A percentile compares a stretch with the other conserved stretches of the same genome.
Conservation (phyloP, 2,329 filamentous ascomycete genomes). For the Sporothrix inflata region DNA sequence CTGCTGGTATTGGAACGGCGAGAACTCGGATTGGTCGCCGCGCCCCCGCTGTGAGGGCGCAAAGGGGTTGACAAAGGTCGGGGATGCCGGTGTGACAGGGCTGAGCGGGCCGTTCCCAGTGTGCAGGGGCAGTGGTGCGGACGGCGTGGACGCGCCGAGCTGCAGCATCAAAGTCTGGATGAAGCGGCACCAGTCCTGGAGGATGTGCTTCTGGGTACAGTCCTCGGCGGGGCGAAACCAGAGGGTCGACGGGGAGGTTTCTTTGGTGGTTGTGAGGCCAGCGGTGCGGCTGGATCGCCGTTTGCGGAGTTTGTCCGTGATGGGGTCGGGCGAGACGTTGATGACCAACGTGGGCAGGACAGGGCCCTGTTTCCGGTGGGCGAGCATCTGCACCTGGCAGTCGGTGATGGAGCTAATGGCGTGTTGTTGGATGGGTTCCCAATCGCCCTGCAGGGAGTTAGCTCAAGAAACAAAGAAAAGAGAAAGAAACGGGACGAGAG, state of each 20-base stretch:
- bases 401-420: constrained; percentile 56
- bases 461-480: constrained; percentile 17
- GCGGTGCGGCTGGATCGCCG: constrained; percentile 66
- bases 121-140: neutral
- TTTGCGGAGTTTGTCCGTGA: constrained; percentile 63
- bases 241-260: constrained; percentile 53
- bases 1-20: constrained; percentile 15
- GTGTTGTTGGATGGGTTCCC: constrained; percentile 58
- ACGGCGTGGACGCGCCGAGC: neutral
- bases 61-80: constrained; percentile 60
- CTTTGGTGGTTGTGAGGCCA: constrained; percentile 57
- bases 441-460: constrained; percentile 50
- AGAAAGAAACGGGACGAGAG: neutral
- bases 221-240: constrained; percentile 63
- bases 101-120: constrained; percentile 46
- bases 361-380: constrained; percentile 65
- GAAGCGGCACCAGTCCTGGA: constrained; percentile 63
- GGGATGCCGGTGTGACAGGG: constrained; percentile 58
- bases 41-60: constrained; percentile 37
- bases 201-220: constrained; percentile 44
- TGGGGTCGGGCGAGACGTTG: constrained; percentile 54
- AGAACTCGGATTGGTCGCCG: constrained; percentile 23
- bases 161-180: constrained; percentile 51
- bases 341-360: constrained; percentile 63
- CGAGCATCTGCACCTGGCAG: constrained; percentile 61